phyloP scores from a whole-genome alignment of 176 grass and related monocot genomes.

The Triticum turgidum region DNA sequence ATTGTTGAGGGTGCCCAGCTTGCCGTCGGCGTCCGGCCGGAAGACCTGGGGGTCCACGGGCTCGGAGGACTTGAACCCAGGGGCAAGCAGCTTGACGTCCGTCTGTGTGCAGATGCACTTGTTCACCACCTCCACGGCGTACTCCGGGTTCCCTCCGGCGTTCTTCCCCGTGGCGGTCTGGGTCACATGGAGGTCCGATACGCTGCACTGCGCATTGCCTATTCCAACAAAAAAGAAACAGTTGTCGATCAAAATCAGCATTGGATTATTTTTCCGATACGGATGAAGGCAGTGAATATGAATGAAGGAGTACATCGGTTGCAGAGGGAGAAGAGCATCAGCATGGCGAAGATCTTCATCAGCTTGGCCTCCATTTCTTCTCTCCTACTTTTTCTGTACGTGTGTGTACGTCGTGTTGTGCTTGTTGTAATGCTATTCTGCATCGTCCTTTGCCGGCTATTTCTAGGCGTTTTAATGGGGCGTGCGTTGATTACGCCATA shows the following conservation, averaged over 20 bases:
- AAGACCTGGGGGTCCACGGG: not conserved
- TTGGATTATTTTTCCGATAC: no score
- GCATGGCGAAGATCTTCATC: not conserved
- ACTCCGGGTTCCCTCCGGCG: not conserved
- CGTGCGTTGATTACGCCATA: not conserved
- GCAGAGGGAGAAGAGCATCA: not conserved
- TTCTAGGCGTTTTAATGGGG: not conserved
- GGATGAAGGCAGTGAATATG: no score
- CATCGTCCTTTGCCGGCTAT: not conserved
- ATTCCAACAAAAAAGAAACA: no score
- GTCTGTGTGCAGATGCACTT: slow-evolving; percentile 11
- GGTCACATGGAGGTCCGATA: not conserved
- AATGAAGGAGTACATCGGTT: not conserved
- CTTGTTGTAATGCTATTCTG: not conserved
- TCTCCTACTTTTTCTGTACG: not conserved
- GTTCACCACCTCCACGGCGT: not conserved
- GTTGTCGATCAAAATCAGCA: no score
- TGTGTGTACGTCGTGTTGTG: not conserved
- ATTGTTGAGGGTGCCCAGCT: not conserved
- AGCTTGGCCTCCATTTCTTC: not conserved
- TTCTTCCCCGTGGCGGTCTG: not conserved
- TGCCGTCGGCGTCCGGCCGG: not conserved
- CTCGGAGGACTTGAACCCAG: not conserved
- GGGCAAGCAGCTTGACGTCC: not conserved
- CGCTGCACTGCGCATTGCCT: no score